Evolutionary conservation across 352 stramenopile species (phyloP), one percentile per base, ranked within the genome.

Genomic region (Detonula confervacea): DNA sequence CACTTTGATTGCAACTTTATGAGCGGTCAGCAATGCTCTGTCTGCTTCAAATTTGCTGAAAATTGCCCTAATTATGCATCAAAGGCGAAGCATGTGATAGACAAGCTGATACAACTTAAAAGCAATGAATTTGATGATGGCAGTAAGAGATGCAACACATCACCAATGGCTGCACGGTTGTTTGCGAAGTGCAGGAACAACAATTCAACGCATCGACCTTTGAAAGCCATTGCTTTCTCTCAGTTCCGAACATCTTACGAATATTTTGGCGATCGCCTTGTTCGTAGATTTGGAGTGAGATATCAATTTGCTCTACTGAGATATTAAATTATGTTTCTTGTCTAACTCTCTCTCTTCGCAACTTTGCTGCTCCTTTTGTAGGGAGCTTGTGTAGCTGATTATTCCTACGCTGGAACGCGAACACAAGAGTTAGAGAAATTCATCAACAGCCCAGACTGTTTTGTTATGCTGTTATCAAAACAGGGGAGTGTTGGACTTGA

Each of bases 401-500:
- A 88, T 57, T 94, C 82, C 12, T 82, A 73, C 65, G 83, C 86
- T 46, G 62, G 27, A 47, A 80, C 81, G 25, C 29, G 89, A 25
- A 71, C 70, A 44, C 42, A 88, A 67, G 90, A 95, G 64, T 77
- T 96, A 25, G 33, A 73, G 25, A 95, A 94, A 74, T 96, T 95
- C 64, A 82, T 81, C 22, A 46, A 88, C 14, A 47, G 79, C 25
- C 64, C 63, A 5, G 55, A 84, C 12, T 91, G 83, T 33, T 85
- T 92, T 73, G 90, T 98, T 16, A 90, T 99, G 47, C 84, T 99
- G 9, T 83, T 99, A 22, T 95, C 90, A 0, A 97, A 98, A 42
- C 94, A 98, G 68, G 97, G 97, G 0, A 96, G 92, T 18, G 94
- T 98, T 61, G 97, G 97, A 11, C 91, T 99, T 52, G 96, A 99